Conservation (phyloP, 2,329 filamentous ascomycete genomes). For the Ascochyta koolunga region DNA sequence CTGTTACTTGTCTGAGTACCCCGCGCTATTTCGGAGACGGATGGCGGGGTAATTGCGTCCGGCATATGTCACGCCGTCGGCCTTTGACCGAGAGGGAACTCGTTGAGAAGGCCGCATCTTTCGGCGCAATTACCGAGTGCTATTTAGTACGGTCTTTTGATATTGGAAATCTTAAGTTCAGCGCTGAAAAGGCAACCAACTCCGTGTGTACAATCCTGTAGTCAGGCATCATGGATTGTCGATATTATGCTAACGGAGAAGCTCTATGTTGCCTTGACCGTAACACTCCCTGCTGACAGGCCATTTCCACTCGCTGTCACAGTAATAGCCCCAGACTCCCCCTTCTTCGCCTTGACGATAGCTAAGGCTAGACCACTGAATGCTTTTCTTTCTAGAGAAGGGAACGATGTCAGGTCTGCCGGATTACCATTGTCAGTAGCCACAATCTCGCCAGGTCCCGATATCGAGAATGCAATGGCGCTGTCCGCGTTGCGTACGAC, state of each 20-base stretch:
- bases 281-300: not conserved
- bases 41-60: constrained; percentile 26
- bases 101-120: constrained; percentile 8
- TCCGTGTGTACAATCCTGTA: not conserved
- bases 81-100: constrained; percentile 22
- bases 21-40: constrained; percentile 26
- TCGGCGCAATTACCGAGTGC: constrained; percentile 9
- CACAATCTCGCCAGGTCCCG: constrained; percentile 52
- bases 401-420: constrained; percentile 33
- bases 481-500: constrained; percentile 53
- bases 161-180: not conserved
- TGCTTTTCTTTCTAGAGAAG: constrained; percentile 28
- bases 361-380: constrained; percentile 35
- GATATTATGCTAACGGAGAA: not conserved
- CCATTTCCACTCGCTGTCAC: not conserved
- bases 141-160: not conserved
- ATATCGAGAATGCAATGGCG: constrained; percentile 53
- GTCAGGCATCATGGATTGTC: not conserved
- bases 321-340: not conserved
- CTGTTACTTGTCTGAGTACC: constrained; percentile 24
- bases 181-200: not conserved
- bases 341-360: constrained; percentile 24
- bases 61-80: constrained; percentile 28
- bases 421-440: constrained; percentile 34
- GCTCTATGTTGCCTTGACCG: not conserved